Percentiles rank a stretch among this genome's conserved stretches.
phyloP scores from a whole-genome alignment of 805 yeast genomes.

The Brettanomyces bruxellensis region DNA sequence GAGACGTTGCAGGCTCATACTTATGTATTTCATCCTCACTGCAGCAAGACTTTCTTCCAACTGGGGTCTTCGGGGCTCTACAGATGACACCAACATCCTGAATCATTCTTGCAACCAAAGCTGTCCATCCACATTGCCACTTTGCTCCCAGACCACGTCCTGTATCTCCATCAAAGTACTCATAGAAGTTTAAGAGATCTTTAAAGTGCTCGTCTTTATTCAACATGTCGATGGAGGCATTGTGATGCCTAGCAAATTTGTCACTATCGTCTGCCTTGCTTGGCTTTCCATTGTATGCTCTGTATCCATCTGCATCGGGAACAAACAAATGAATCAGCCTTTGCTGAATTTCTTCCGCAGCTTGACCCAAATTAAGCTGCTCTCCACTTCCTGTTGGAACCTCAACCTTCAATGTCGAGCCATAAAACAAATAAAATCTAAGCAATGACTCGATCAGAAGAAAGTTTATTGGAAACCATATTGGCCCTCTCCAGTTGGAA shows the following conservation, averaged over 20 bases:
- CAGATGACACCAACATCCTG: conserved; percentile 78
- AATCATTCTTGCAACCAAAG: conserved; percentile 83
- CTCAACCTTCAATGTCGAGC: conserved; percentile 75
- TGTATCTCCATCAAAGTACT: conserved; percentile 88
- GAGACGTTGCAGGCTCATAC: conserved; percentile 36
- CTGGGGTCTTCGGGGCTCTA: conserved; percentile 34
- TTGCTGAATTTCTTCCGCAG: conserved; percentile 85
- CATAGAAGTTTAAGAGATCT: conserved; percentile 72
- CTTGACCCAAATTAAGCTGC: conserved; percentile 69
- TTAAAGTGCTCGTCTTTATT: conserved; percentile 61
- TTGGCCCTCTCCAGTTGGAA: conserved; percentile 96
- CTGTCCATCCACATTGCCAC: conserved; percentile 97
- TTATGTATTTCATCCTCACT: conserved; percentile 29
- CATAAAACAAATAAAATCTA: conserved; percentile 81
- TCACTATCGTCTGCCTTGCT: conserved; percentile 27
- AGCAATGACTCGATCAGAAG: conserved; percentile 79
- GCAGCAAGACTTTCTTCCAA: conserved; percentile 19
- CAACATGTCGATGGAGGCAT: conserved; percentile 44
- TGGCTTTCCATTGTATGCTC: conserved; percentile 71
- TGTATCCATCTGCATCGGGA: conserved; percentile 47
- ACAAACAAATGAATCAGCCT: conserved; percentile 71
- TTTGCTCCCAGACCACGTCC: conserved; percentile 92
- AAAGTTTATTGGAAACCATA: conserved; percentile 92
- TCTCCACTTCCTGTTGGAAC: conserved; percentile 83
- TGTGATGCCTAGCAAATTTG: conserved; percentile 39